phyloP scores from a whole-genome alignment of 1,284 basidiomycete species.

The Heterobasidion occidentale region DNA sequence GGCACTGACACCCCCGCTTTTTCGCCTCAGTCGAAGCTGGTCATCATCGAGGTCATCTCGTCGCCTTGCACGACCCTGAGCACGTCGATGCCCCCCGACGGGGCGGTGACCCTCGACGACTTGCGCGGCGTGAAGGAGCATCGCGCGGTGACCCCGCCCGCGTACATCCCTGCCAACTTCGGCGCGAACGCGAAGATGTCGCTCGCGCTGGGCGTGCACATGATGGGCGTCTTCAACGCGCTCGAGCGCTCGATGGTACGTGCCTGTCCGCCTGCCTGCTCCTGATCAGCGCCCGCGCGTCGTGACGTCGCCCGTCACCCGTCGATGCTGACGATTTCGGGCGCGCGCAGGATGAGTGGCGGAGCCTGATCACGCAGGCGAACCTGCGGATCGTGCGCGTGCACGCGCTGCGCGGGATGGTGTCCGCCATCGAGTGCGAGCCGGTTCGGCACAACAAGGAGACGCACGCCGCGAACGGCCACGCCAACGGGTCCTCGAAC shows the following conservation, averaged over 20 bases:
- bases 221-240: slow-evolving; percentile 12
- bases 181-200: slow-evolving; percentile 8
- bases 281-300: neutral
- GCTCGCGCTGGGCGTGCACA: slow-evolving; percentile 8
- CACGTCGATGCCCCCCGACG: neutral
- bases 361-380: slow-evolving; percentile 1
- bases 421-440: slow-evolving; percentile 10
- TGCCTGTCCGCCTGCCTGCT: neutral
- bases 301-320: neutral
- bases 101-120: slow-evolving; percentile 2
- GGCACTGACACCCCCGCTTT: neutral
- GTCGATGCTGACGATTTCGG: neutral
- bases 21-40: slow-evolving; percentile 2
- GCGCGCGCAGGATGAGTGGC: slow-evolving; percentile 7
- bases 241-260: slow-evolving; percentile 9
- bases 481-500: neutral
- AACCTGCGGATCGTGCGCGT: slow-evolving; percentile 5
- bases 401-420: slow-evolving; percentile 5
- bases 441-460: neutral
- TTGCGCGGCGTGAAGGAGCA: neutral
- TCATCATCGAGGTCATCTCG: slow-evolving; percentile 9
- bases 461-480: too few relatives aligned
- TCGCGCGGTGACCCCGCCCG: slow-evolving; percentile 3
- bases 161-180: slow-evolving; percentile 9
- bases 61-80: slow-evolving; percentile 2